Percentiles rank a stretch among this genome's conserved stretches.
phyloP scores from a whole-genome alignment of 352 stramenopile species.

The Phytophthora hibernalis region DNA sequence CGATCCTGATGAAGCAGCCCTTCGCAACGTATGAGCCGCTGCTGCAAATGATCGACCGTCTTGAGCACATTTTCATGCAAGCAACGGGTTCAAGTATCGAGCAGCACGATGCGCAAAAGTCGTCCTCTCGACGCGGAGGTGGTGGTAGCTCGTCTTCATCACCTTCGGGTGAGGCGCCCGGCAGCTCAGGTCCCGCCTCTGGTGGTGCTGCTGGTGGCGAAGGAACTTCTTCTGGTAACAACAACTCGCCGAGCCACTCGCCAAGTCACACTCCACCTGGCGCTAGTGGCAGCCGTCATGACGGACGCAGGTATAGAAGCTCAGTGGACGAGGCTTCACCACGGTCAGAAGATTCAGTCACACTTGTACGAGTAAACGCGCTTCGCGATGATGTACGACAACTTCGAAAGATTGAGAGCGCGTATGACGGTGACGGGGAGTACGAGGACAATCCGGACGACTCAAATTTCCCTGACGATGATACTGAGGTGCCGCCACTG shows the following conservation, averaged over 20 bases:
- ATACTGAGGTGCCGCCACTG: conserved; percentile 31
- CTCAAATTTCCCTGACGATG: conserved; percentile 45
- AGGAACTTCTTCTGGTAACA: conserved; percentile 17
- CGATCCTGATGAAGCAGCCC: conserved; percentile 90
- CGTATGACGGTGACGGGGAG: conserved; percentile 74
- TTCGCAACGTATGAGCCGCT: conserved; percentile 88
- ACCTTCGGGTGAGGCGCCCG: conserved; percentile 21
- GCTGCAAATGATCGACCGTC: conserved; percentile 86
- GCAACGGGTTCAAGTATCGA: conserved; percentile 88
- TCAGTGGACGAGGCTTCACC: conserved; percentile 45
- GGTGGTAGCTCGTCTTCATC: conserved; percentile 40
- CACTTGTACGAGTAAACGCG: conserved; percentile 76
- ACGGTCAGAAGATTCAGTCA: conserved; percentile 63
- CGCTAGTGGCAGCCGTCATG: conserved; percentile 22
- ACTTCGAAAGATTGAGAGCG: conserved; percentile 73
- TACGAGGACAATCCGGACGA: conserved; percentile 69
- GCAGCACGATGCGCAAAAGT: conserved; percentile 77
- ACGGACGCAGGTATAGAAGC: conserved; percentile 36
- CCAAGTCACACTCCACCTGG: conserved; percentile 43
- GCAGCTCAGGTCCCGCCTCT: conserved; percentile 8
- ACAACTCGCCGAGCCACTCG: conserved; percentile 33
- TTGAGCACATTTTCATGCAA: conserved; percentile 91
- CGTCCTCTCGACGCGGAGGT: conserved; percentile 45
- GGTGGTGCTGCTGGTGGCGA: conserved; percentile 14
- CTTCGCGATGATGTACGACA: conserved; percentile 78